phyloP scores from a whole-genome alignment of 805 yeast genomes.

The Sporopachydermia quercuum region DNA sequence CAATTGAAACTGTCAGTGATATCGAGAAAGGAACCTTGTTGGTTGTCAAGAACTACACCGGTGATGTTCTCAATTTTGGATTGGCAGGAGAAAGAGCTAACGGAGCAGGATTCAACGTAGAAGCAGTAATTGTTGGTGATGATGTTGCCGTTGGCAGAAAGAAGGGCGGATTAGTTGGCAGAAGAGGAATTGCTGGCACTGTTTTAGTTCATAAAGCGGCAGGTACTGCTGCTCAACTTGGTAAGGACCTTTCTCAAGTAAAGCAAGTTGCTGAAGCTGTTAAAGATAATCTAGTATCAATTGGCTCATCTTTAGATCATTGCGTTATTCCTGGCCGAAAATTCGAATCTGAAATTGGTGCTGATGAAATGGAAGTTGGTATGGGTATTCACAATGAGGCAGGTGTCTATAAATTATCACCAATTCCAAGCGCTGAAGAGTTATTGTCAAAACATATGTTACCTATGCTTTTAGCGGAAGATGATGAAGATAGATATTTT shows the following conservation, averaged over 20 bases:
- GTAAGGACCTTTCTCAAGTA: slow-evolving; percentile 35
- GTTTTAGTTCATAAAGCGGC: slow-evolving; percentile 71
- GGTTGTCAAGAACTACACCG: slow-evolving; percentile 85
- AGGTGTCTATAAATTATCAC: slow-evolving; percentile 49
- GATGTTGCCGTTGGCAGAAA: slow-evolving; percentile 90
- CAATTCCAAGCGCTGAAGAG: slow-evolving; percentile 57
- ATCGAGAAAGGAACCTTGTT: slow-evolving; percentile 53
- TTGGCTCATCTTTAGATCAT: slow-evolving; percentile 82
- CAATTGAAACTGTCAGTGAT: slow-evolving; percentile 27
- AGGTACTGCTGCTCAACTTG: slow-evolving; percentile 47
- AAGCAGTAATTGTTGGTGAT: slow-evolving; percentile 69
- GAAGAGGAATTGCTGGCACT: slow-evolving; percentile 92
- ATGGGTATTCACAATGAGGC: slow-evolving; percentile 96
- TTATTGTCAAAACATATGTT: slow-evolving; percentile 41
- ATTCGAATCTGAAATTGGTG: slow-evolving; percentile 35
- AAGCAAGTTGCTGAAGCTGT: slow-evolving; percentile 44
- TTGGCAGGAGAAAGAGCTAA: slow-evolving; percentile 81
- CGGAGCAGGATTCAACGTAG: slow-evolving; percentile 57
- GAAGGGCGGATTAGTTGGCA: slow-evolving; percentile 83
- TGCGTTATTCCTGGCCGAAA: slow-evolving; percentile 79
- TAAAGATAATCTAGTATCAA: slow-evolving; percentile 58
- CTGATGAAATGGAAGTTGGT: slow-evolving; percentile 71
- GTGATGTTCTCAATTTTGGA: slow-evolving; percentile 88
- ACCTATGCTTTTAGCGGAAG: slow-evolving; percentile 40
- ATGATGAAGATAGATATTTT: slow-evolving; percentile 68